Conservation (phyloP, 1,139 yeast species). For the Lodderomyces orthopsilosis region DNA sequence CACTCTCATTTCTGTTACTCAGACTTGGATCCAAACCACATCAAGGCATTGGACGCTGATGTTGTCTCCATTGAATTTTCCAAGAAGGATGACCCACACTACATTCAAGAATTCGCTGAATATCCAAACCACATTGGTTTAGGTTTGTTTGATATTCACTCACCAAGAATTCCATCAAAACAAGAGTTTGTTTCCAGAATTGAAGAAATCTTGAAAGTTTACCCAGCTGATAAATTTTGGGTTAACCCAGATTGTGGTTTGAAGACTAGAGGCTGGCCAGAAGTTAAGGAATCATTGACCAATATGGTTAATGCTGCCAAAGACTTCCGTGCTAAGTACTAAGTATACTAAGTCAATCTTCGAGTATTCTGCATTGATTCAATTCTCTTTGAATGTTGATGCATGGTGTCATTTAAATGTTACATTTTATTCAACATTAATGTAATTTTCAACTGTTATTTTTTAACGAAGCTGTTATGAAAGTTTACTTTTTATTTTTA, state of each 20-base stretch:
- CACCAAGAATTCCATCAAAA: slow-evolving; percentile 98
- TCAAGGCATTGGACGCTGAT: slow-evolving; percentile 99
- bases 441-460: slow-evolving; percentile 38
- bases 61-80: slow-evolving; percentile 99
- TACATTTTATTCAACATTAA: slow-evolving; percentile 69
- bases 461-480: slow-evolving; percentile 19
- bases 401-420: slow-evolving; percentile 34
- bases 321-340: slow-evolving; percentile 72
- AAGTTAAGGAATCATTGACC: slow-evolving; percentile 80
- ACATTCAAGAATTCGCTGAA: slow-evolving; percentile 94
- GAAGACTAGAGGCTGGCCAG: slow-evolving; percentile 96
- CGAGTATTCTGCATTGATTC: slow-evolving; percentile 24
- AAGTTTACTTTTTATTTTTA: slow-evolving; percentile 16
- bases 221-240: slow-evolving; percentile 98
- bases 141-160: slow-evolving; percentile 98
- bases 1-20: slow-evolving; percentile 99
- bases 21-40: slow-evolving; percentile 98
- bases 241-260: slow-evolving; percentile 99
- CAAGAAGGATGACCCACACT: slow-evolving; percentile 98
- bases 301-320: slow-evolving; percentile 99
- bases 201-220: slow-evolving; percentile 89
- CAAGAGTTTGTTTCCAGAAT: slow-evolving; percentile 94
- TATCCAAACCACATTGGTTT: slow-evolving; percentile 99
- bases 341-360: slow-evolving; percentile 13
- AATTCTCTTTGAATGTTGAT: slow-evolving; percentile 39